A percentile compares a stretch with the other conserved stretches of the same genome.
These are phyloP conservation scores for Cryptococcus neoformans DNA, from an alignment of 1,284 basidiomycete species.

Conservation along the genomic window DNA sequence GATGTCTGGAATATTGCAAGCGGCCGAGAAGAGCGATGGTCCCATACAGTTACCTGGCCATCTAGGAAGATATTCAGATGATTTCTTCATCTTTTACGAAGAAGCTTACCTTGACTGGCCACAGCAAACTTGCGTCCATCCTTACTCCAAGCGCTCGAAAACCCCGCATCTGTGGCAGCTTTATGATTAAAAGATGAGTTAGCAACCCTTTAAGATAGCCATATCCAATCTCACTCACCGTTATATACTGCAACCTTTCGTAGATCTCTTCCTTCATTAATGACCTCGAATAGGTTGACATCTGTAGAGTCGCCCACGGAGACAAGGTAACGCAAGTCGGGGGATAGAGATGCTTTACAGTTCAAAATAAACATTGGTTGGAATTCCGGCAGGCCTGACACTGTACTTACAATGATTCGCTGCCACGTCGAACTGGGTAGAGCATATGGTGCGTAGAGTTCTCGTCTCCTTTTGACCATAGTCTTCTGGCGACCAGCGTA, in stretches of 20 bases:
- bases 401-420: constrained; percentile 47
- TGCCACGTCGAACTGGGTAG: constrained; percentile 39
- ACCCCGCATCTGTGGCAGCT: constrained; percentile 46
- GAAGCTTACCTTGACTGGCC: constrained; percentile 32
- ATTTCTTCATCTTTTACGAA: not conserved
- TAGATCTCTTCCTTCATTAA: constrained; percentile 45
- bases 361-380: not conserved
- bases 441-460: constrained; percentile 36
- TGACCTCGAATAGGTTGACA: constrained; percentile 45
- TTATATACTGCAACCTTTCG: constrained; percentile 41
- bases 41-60: constrained; percentile 50
- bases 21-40: constrained; percentile 46
- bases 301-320: constrained; percentile 49
- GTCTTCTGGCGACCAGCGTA: not conserved
- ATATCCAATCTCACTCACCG: constrained; percentile 15
- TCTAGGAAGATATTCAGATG: constrained; percentile 18
- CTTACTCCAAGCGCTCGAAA: constrained; percentile 47
- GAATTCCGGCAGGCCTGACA: not conserved
- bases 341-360: constrained; percentile 42
- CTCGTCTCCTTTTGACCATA: constrained; percentile 17
- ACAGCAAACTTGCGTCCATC: constrained; percentile 50
- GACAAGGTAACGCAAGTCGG: constrained; percentile 46
- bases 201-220: not conserved
- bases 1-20: constrained; percentile 45
- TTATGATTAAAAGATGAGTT: not conserved